A percentile compares a stretch with the other conserved stretches of the same genome.
phyloP scores from a whole-genome alignment of 768 basidiomycete genomes.

The Rhodotorula diobovata region DNA sequence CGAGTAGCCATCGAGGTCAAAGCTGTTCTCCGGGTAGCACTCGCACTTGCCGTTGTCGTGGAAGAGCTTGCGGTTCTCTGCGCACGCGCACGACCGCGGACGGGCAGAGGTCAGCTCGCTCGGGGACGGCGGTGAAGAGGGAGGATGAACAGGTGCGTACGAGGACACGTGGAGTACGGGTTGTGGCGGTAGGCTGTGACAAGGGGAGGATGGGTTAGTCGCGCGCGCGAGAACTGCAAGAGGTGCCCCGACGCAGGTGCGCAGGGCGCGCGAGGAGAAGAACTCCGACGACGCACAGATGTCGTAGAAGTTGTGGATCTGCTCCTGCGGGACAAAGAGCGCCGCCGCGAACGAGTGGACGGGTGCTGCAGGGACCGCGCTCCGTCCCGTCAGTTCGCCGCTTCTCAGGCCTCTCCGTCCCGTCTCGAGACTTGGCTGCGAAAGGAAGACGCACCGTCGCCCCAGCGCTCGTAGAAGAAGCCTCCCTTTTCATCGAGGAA shows the following conservation, averaged over 20 bases:
- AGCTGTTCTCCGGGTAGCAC: constrained; percentile 30
- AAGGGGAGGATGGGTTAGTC: not conserved
- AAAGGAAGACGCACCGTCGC: constrained; percentile 53
- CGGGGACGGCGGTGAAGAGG: no score
- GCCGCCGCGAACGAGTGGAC: constrained; percentile 86
- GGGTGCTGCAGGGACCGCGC: constrained; percentile 61
- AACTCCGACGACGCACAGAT: not conserved
- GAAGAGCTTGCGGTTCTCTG: constrained; percentile 2
- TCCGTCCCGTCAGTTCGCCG: no score
- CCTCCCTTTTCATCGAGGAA: constrained; percentile 70
- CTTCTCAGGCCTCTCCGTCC: not conserved
- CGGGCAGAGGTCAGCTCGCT: no score
- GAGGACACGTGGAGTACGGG: constrained; percentile 45
- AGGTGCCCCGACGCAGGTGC: not conserved
- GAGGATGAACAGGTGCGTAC: constrained; percentile 52
- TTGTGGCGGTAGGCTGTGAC: constrained; percentile 72
- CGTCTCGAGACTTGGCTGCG: no score
- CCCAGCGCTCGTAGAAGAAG: constrained; percentile 66
- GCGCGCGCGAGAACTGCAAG: not conserved
- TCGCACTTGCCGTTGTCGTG: constrained; percentile 30
- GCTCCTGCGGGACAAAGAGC: constrained; percentile 76
- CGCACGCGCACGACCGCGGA: not conserved
- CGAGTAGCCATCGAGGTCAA: constrained; percentile 20
- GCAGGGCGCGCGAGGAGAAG: no score
- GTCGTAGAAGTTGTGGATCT: constrained; percentile 80